phyloP scores from a whole-genome alignment of 192 early-diverging fungal species.

The Phycomyces nitens region DNA sequence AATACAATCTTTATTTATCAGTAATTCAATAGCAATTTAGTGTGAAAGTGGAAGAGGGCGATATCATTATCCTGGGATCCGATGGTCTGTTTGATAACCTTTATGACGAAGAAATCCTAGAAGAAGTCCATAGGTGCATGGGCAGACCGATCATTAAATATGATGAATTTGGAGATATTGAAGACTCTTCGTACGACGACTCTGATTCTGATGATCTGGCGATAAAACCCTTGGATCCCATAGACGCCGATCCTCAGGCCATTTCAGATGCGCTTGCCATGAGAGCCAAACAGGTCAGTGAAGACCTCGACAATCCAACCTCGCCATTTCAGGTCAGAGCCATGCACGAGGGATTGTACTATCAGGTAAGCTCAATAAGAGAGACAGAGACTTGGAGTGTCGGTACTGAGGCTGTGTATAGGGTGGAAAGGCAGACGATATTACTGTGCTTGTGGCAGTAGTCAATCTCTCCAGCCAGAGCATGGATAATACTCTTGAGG shows the following conservation, averaged over 20 bases:
- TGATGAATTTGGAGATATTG: constrained; percentile 3
- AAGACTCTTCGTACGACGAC: constrained; percentile 20
- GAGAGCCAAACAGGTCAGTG: constrained; percentile 72
- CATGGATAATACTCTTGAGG: too few species aligned
- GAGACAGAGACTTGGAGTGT: not conserved
- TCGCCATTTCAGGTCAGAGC: constrained; percentile 93
- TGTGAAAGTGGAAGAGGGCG: constrained; percentile 85
- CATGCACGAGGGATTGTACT: constrained; percentile 79
- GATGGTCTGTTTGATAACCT: constrained; percentile 98
- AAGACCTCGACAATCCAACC: constrained; percentile 69
- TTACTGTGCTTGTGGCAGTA: constrained; percentile 81
- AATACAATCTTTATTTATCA: constrained; percentile 1
- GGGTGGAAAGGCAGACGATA: constrained; percentile 94
- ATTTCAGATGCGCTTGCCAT: constrained; percentile 80
- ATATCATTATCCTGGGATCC: constrained; percentile 87
- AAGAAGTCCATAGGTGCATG: constrained; percentile 62
- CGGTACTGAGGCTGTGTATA: constrained; percentile 56
- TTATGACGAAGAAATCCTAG: constrained; percentile 96
- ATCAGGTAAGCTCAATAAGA: constrained; percentile 24
- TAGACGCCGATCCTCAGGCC: constrained; percentile 58
- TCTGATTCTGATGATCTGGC: constrained; percentile 19
- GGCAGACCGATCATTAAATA: not conserved
- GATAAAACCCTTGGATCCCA: not conserved
- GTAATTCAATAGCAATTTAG: constrained; percentile 45
- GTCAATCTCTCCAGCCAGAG: constrained; percentile 29